Conservation (phyloP, 2,329 filamentous ascomycete genomes). For the Colletotrichum caudatum region DNA sequence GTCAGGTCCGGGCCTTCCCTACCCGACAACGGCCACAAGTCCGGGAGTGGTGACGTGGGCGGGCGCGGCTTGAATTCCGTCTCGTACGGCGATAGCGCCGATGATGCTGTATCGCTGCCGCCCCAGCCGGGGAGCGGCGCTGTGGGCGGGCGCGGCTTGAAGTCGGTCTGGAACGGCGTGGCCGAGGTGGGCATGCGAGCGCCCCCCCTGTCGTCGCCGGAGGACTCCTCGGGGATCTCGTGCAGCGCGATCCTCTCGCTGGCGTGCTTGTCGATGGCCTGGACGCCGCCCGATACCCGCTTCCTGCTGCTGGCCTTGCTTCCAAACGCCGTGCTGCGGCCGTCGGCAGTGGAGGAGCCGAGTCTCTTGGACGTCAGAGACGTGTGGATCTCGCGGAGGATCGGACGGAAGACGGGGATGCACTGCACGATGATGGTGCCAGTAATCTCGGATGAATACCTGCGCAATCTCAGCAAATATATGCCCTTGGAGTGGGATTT, state of each 20-base stretch:
- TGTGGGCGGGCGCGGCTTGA: slow-evolving; percentile 35
- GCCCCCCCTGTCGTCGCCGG: slow-evolving; percentile 17
- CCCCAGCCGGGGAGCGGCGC: slow-evolving; percentile 32
- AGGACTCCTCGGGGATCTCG: slow-evolving; percentile 40
- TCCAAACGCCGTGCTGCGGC: slow-evolving; percentile 34
- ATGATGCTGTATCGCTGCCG: slow-evolving; percentile 9
- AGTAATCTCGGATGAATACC: slow-evolving; percentile 63
- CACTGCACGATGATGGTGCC: slow-evolving; percentile 68
- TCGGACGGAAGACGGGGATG: slow-evolving; percentile 63
- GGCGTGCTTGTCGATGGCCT: slow-evolving; percentile 27
- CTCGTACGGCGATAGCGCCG: no score
- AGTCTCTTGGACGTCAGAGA: slow-evolving; percentile 41
- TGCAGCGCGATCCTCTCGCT: slow-evolving; percentile 40
- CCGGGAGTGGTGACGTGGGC: no score
- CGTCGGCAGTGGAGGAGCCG: slow-evolving; percentile 28
- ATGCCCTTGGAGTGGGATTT: not conserved
- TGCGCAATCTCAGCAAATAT: slow-evolving; percentile 25
- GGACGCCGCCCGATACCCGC: slow-evolving; percentile 26
- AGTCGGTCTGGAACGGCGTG: slow-evolving; percentile 18
- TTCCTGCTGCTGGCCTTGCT: slow-evolving; percentile 39
- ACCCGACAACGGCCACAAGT: slow-evolving; percentile 34
- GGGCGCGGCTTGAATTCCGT: no score
- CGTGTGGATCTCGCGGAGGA: slow-evolving; percentile 49
- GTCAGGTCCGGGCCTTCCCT: slow-evolving; percentile 21
- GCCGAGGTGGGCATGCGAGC: slow-evolving; percentile 10